These are phyloP conservation scores for Mucor indicus DNA, from an alignment of 371 early-diverging fungal species.

Conservation along the genomic window DNA sequence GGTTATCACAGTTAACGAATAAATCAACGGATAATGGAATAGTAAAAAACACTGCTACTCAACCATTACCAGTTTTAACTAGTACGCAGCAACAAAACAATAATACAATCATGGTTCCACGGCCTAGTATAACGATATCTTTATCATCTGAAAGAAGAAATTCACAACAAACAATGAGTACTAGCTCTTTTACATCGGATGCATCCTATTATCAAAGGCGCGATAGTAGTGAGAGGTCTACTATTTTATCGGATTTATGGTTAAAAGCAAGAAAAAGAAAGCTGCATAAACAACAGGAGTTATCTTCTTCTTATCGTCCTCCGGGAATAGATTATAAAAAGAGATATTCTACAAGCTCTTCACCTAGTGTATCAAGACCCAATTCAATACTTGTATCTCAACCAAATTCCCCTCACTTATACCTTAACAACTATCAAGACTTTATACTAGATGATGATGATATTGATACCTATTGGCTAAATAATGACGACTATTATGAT, in stretches of 20 bases:
- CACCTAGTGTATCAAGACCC: slow-evolving; percentile 22
- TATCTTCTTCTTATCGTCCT: slow-evolving; percentile 6
- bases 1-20: slow-evolving; percentile 16
- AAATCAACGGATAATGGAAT: not conserved
- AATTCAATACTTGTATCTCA: slow-evolving; percentile 25
- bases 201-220: slow-evolving; percentile 23
- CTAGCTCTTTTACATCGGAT: slow-evolving; percentile 23
- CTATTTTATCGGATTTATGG: slow-evolving; percentile 33
- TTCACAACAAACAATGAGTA: slow-evolving; percentile 31
- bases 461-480: slow-evolving; percentile 20
- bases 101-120: too few relatives aligned
- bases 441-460: slow-evolving; percentile 24
- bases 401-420: slow-evolving; percentile 37
- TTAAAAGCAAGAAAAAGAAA: slow-evolving; percentile 28
- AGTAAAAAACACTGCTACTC: not conserved
- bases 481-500: slow-evolving; percentile 3
- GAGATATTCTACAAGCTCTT: slow-evolving; percentile 30
- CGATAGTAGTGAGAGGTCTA: slow-evolving; percentile 24
- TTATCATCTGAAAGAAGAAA: slow-evolving; percentile 23
- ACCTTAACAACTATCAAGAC: too few relatives aligned
- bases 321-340: too few relatives aligned
- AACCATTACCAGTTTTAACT: not conserved
- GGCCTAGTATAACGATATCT: slow-evolving; percentile 18
- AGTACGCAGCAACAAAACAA: too few relatives aligned
- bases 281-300: slow-evolving; percentile 24